Evolutionary conservation across 495 filamentous ascomycete genomes (phyloP).

Genomic region (Neurospora sublineolata): DNA sequence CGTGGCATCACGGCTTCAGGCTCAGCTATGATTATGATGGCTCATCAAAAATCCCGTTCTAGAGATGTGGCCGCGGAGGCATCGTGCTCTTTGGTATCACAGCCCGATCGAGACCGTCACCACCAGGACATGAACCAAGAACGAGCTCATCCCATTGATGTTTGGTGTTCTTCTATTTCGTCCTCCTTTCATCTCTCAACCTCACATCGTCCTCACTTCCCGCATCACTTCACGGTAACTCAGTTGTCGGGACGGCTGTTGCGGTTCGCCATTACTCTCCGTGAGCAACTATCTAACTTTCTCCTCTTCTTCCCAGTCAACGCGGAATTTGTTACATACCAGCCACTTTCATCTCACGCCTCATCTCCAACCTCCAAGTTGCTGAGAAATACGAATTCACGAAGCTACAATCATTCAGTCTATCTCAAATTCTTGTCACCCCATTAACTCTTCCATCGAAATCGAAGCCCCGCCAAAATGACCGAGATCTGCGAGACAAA

Average conservation of each 20-base stretch:
- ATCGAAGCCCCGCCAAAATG: neutral
- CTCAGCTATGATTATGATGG: neutral
- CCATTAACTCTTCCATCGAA: too few relatives aligned
- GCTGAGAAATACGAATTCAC: neutral
- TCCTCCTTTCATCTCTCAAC: neutral
- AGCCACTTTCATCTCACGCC: neutral
- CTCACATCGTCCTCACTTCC: neutral
- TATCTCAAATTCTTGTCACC: too few relatives aligned
- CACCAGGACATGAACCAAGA: neutral
- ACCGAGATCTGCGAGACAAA: neutral
- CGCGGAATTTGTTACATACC: neutral
- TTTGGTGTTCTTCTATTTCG: neutral
- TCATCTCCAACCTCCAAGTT: neutral
- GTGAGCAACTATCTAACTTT: neutral
- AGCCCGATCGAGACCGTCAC: neutral
- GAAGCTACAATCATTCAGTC: neutral
- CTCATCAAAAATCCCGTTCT: neutral
- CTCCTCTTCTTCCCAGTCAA: neutral
- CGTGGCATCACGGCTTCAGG: neutral
- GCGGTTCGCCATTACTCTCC: neutral
- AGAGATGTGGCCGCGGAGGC: neutral
- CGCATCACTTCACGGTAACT: neutral
- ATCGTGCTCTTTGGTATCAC: neutral
- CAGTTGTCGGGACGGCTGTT: neutral
- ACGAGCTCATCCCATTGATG: neutral